These are phyloP conservation scores for Leccinum broughii DNA, from an alignment of 768 basidiomycete species.

Conservation along the genomic window DNA sequence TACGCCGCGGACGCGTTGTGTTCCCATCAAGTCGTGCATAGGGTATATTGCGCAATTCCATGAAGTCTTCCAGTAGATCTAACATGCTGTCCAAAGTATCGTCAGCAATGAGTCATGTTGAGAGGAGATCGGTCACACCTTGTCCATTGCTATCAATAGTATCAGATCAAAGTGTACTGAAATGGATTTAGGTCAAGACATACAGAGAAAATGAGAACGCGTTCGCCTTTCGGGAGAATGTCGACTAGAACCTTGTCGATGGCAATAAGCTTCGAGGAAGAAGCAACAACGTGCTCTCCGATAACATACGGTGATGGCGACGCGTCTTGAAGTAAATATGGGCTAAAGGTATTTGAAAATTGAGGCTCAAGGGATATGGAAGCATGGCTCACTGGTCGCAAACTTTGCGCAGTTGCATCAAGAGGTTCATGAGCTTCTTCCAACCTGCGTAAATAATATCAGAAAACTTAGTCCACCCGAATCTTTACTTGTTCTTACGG, in stretches of 20 bases:
- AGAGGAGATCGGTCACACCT: constrained; percentile 30
- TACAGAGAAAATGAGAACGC: constrained; percentile 69
- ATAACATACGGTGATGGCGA: constrained; percentile 49
- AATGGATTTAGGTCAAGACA: constrained; percentile 16
- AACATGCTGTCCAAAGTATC: constrained; percentile 50
- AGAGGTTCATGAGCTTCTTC: constrained; percentile 61
- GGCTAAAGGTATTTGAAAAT: constrained; percentile 35
- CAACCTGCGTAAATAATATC: constrained; percentile 40
- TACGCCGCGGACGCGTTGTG: constrained; percentile 52
- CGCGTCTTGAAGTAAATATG: constrained; percentile 52
- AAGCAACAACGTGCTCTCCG: constrained; percentile 55
- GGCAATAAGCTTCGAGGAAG: constrained; percentile 55
- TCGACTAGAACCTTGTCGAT: constrained; percentile 61
- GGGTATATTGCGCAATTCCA: constrained; percentile 55
- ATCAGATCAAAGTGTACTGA: constrained; percentile 7
- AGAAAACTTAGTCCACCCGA: background rate
- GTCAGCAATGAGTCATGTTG: background rate
- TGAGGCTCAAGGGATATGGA: background rate
- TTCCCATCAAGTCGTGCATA: constrained; percentile 63
- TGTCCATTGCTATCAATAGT: constrained; percentile 55
- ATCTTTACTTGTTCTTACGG: constrained; percentile 22
- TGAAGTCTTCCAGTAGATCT: constrained; percentile 67
- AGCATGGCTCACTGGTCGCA: constrained; percentile 58
- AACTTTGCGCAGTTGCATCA: constrained; percentile 69
- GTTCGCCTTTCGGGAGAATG: constrained; percentile 57